Evolutionary conservation across 2,329 filamentous ascomycete genomes (phyloP).

Genomic region (Boeremia exigua): DNA sequence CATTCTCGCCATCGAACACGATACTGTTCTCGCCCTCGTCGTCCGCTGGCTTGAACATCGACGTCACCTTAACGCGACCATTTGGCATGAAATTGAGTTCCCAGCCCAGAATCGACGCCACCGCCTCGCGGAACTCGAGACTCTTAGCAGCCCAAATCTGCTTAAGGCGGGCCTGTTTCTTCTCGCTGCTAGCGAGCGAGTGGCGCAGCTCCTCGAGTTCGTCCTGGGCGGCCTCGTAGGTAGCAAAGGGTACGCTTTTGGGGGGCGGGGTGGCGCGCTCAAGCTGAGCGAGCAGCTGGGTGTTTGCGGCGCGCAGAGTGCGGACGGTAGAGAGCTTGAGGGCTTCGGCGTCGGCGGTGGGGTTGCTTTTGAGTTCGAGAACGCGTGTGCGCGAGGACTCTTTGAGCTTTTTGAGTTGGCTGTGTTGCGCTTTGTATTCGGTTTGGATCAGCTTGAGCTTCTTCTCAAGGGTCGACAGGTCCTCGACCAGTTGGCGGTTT

Average conservation of each 20-base stretch:
- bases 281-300: slow-evolving; percentile 78
- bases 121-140: slow-evolving; percentile 92
- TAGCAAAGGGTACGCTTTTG: slow-evolving; percentile 72
- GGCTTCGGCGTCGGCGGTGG: slow-evolving; percentile 82
- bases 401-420: slow-evolving; percentile 73
- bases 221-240: slow-evolving; percentile 75
- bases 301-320: slow-evolving; percentile 82
- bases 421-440: slow-evolving; percentile 73
- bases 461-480: slow-evolving; percentile 72
- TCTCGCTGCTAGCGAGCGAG: slow-evolving; percentile 70
- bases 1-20: slow-evolving; percentile 90
- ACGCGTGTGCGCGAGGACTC: slow-evolving; percentile 79
- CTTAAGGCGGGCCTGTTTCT: slow-evolving; percentile 83
- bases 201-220: slow-evolving; percentile 68
- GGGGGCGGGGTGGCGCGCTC: slow-evolving; percentile 47
- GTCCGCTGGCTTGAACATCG: slow-evolving; percentile 75
- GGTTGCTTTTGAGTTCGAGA: slow-evolving; percentile 87
- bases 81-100: slow-evolving; percentile 97
- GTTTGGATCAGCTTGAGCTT: slow-evolving; percentile 73
- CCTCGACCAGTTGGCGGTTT: slow-evolving; percentile 82
- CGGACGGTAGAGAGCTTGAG: slow-evolving; percentile 82
- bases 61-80: slow-evolving; percentile 90
- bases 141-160: slow-evolving; percentile 93
- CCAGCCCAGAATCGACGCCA: slow-evolving; percentile 91
- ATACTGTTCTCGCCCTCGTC: slow-evolving; percentile 66